These are phyloP conservation scores for Corinectria fuckeliana DNA, from an alignment of 2,329 filamentous ascomycete genomes.

Conservation along the genomic window DNA sequence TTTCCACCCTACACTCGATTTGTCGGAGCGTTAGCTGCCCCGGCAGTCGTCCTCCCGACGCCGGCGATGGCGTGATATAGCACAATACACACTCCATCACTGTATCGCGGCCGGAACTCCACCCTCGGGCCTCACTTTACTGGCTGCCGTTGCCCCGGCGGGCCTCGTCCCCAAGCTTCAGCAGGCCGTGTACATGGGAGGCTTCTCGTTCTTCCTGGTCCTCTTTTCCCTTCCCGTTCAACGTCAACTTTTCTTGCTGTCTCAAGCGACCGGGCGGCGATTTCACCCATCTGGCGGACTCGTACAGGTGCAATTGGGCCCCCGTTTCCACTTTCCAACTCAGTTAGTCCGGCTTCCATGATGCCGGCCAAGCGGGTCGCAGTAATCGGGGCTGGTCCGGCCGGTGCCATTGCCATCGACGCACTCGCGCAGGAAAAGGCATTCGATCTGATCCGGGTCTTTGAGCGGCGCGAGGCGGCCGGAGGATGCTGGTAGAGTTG, in stretches of 20 bases:
- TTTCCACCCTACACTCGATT: not conserved
- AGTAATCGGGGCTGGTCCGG: slow-evolving; percentile 66
- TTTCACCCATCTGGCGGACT: not conserved
- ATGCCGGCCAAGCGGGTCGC: slow-evolving; percentile 51
- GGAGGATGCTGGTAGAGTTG: slow-evolving; percentile 65
- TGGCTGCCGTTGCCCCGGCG: slow-evolving; percentile 11
- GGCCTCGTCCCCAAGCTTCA: not conserved
- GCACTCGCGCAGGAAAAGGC: slow-evolving; percentile 62
- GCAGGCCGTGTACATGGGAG: not conserved
- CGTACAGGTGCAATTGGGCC: not conserved
- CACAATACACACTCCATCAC: slow-evolving; percentile 4
- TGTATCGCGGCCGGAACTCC: not conserved
- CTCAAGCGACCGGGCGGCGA: too few species aligned
- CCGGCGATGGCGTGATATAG: slow-evolving; percentile 20
- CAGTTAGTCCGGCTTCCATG: too few species aligned
- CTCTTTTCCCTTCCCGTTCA: not conserved
- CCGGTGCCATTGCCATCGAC: slow-evolving; percentile 65
- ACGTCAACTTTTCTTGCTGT: not conserved
- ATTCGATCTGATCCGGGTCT: slow-evolving; percentile 65
- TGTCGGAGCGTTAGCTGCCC: not conserved
- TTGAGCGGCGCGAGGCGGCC: slow-evolving; percentile 63
- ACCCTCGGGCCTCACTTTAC: not conserved
- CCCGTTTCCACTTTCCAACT: too few species aligned
- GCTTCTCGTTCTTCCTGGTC: not conserved
- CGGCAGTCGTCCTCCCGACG: not conserved